Conservation (phyloP, 108 stramenopile species). For the Cyclotella kingstonii region DNA sequence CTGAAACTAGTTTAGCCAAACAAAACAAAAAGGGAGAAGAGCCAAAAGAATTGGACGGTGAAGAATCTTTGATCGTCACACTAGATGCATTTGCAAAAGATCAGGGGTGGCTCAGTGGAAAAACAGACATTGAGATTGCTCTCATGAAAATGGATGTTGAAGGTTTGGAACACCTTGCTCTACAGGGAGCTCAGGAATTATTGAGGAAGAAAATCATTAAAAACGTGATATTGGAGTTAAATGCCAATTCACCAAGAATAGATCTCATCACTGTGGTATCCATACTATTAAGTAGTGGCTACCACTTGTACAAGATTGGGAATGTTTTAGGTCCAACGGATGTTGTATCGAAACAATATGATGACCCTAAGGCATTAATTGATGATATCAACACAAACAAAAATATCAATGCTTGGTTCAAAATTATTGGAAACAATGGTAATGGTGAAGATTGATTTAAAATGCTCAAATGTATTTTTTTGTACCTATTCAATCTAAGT, state of each 20-base stretch:
- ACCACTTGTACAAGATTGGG: conserved; percentile 16
- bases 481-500: no score
- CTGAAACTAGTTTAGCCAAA: neutral
- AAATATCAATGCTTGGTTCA: conserved; percentile 18
- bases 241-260: conserved; percentile 2
- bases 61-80: conserved; percentile 23
- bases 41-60: conserved; percentile 6
- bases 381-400: neutral
- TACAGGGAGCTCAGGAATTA: conserved; percentile 36
- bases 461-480: no score
- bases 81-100: conserved; percentile 41
- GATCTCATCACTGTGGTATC: neutral
- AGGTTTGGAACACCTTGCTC: conserved; percentile 30
- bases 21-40: conserved; percentile 1
- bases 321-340: conserved; percentile 9
- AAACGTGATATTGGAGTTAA: conserved; percentile 41
- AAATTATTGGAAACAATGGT: no score
- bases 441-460: no score
- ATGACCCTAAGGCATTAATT: neutral
- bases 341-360: neutral
- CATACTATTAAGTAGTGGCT: conserved; percentile 20
- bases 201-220: conserved; percentile 23
- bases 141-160: conserved; percentile 54
- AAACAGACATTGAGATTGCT: conserved; percentile 10
- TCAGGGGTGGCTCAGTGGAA: conserved; percentile 30